phyloP scores from a whole-genome alignment of 768 basidiomycete species.

The Xerocomus brunneocitrinus region DNA sequence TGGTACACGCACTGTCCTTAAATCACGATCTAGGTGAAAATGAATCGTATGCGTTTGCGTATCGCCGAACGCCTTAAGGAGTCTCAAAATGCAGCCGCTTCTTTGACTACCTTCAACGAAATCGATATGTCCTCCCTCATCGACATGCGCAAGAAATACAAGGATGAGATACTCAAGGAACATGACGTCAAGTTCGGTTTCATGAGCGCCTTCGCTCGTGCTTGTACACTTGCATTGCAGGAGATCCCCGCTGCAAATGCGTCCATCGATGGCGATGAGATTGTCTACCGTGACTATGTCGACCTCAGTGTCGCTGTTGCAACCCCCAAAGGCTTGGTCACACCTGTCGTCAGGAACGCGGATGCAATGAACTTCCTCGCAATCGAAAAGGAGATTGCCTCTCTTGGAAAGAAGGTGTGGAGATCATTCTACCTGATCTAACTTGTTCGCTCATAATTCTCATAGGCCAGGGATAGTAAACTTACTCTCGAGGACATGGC shows the following conservation, averaged over 20 bases:
- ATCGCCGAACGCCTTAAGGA: constrained; percentile 98
- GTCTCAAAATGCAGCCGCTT: constrained; percentile 95
- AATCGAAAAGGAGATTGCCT: constrained; percentile 90
- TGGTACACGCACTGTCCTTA: background rate
- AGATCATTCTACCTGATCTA: background rate
- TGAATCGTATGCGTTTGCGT: constrained; percentile 97
- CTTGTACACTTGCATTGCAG: constrained; percentile 74
- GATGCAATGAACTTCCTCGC: constrained; percentile 83
- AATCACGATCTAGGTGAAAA: constrained; percentile 67
- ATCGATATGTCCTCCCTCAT: constrained; percentile 98
- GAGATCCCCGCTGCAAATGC: constrained; percentile 96
- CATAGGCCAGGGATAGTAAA: constrained; percentile 82
- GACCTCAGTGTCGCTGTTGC: constrained; percentile 96
- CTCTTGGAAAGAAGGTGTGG: constrained; percentile 80
- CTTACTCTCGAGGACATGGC: constrained; percentile 98
- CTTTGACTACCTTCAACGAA: constrained; percentile 98
- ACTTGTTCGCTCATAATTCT: constrained; percentile 7
- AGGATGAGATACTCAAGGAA: constrained; percentile 84
- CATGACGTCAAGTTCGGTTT: constrained; percentile 96
- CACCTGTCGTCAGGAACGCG: constrained; percentile 89
- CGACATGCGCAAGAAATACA: constrained; percentile 90
- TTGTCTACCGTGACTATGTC: constrained; percentile 88
- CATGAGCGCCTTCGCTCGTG: constrained; percentile 96
- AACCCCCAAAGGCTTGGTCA: constrained; percentile 95
- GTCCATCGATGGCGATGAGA: constrained; percentile 89